Evolutionary conservation across 768 basidiomycete species (phyloP).

Genomic region (Terana coerulea): DNA sequence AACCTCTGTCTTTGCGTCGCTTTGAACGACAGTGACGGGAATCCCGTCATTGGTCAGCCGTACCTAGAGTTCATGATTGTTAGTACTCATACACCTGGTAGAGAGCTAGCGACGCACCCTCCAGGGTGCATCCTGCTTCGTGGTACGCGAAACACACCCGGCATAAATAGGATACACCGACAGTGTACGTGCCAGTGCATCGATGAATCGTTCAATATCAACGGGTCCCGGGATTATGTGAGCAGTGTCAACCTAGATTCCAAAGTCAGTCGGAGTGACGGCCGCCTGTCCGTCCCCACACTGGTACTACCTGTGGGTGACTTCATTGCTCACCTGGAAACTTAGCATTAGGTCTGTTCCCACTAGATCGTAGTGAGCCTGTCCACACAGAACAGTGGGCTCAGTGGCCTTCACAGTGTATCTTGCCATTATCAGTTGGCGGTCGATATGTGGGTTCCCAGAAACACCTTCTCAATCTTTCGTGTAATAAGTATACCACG

Average conservation of each 20-base stretch:
- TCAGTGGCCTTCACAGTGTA: not conserved
- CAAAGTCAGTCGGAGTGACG: no score
- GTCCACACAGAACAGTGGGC: slow-evolving; percentile 6
- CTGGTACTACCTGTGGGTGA: no score
- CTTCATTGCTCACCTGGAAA: slow-evolving; percentile 4
- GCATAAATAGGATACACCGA: slow-evolving; percentile 13
- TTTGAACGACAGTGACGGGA: slow-evolving; percentile 10
- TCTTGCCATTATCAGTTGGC: not conserved
- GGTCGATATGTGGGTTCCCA: not conserved
- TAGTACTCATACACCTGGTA: not conserved
- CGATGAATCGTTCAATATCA: slow-evolving; percentile 8
- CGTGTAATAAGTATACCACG: no score
- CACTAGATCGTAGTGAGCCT: not conserved
- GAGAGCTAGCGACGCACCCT: slow-evolving; percentile 1
- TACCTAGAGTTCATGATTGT: not conserved
- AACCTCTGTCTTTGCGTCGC: slow-evolving; percentile 11
- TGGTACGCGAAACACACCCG: slow-evolving; percentile 7
- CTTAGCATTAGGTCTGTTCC: not conserved
- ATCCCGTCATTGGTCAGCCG: slow-evolving; percentile 10
- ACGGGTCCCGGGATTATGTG: slow-evolving; percentile 12
- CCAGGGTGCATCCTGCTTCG: slow-evolving; percentile 2
- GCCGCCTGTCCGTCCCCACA: no score
- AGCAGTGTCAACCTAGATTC: slow-evolving; percentile 16
- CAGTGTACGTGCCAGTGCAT: slow-evolving; percentile 11
- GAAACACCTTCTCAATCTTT: no score